phyloP scores from a whole-genome alignment of 2,329 filamentous ascomycete species.

The Xylaria sp. region DNA sequence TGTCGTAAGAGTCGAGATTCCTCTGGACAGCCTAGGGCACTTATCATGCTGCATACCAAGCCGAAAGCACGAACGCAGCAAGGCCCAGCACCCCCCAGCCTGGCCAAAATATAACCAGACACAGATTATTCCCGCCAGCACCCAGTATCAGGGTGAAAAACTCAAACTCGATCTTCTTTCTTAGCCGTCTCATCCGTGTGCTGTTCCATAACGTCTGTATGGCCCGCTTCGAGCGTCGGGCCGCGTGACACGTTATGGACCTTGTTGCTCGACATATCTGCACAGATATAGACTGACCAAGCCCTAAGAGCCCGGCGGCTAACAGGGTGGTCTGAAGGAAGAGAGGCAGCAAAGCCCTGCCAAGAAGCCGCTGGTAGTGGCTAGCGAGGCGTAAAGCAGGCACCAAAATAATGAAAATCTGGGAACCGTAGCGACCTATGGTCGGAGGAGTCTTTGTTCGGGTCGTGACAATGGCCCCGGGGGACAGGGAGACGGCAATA shows the following conservation, averaged over 20 bases:
- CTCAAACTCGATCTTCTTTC: constrained; percentile 63
- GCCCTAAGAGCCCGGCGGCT: constrained; percentile 46
- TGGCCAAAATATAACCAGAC: constrained; percentile 67
- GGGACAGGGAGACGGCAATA: constrained; percentile 38
- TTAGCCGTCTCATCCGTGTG: constrained; percentile 47
- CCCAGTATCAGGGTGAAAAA: constrained; percentile 64
- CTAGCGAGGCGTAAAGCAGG: constrained; percentile 52
- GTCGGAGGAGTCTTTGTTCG: constrained; percentile 52
- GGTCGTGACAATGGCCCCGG: constrained; percentile 54
- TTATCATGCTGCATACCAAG: constrained; percentile 49
- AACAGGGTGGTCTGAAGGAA: constrained; percentile 50
- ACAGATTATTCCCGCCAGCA: constrained; percentile 59
- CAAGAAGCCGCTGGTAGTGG: constrained; percentile 52
- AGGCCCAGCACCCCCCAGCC: constrained; percentile 63
- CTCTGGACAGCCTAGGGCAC: neutral
- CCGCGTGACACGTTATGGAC: constrained; percentile 24
- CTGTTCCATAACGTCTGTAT: constrained; percentile 53
- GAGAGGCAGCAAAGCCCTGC: constrained; percentile 49
- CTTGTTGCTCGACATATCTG: constrained; percentile 48
- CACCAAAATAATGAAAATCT: constrained; percentile 49
- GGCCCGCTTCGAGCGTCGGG: constrained; percentile 10
- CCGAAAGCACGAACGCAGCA: constrained; percentile 51
- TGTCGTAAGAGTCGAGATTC: neutral
- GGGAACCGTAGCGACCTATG: constrained; percentile 48
- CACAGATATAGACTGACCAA: constrained; percentile 48